A percentile compares a stretch with the other conserved stretches of the same genome.
phyloP scores from a whole-genome alignment of 2,329 filamentous ascomycete species.

The Colletotrichum liriopes region DNA sequence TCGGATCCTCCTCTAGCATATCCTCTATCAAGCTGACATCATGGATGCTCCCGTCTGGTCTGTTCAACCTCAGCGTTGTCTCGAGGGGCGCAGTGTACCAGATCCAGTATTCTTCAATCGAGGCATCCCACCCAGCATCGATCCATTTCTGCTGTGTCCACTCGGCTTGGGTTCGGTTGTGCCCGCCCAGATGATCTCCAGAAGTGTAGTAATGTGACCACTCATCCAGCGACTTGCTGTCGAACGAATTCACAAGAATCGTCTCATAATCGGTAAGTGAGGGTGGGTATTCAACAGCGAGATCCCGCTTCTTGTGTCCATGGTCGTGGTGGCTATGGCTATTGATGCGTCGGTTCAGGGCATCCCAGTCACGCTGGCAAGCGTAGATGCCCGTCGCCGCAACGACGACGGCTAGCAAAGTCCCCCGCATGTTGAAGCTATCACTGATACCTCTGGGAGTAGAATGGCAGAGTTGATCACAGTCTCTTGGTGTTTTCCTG shows the following conservation, averaged over 20 bases:
- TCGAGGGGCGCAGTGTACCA: slow-evolving; percentile 36
- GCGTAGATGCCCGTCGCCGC: slow-evolving; percentile 4
- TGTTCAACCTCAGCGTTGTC: slow-evolving; percentile 18
- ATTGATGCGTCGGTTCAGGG: slow-evolving; percentile 16
- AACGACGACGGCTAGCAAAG: neutral
- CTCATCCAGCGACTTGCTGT: slow-evolving; percentile 26
- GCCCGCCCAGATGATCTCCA: slow-evolving; percentile 37
- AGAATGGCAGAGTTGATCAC: neutral
- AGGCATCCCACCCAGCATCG: slow-evolving; percentile 20
- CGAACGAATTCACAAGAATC: slow-evolving; percentile 34
- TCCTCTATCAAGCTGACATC: slow-evolving; percentile 33
- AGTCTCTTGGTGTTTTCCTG: neutral
- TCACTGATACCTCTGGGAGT: neutral
- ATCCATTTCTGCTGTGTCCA: slow-evolving; percentile 35
- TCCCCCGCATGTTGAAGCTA: slow-evolving; percentile 8
- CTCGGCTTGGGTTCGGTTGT: slow-evolving; percentile 28
- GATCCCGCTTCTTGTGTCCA: slow-evolving; percentile 29
- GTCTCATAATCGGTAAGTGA: slow-evolving; percentile 12
- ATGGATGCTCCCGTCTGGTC: slow-evolving; percentile 31
- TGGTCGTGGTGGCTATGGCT: slow-evolving; percentile 19
- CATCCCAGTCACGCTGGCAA: slow-evolving; percentile 31
- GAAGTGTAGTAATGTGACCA: slow-evolving; percentile 38
- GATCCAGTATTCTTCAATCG: slow-evolving; percentile 34
- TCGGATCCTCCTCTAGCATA: slow-evolving; percentile 37
- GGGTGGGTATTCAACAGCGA: slow-evolving; percentile 23